phyloP scores from a whole-genome alignment of 2,329 filamentous ascomycete species.

The Cladophialophora chaetospira region DNA sequence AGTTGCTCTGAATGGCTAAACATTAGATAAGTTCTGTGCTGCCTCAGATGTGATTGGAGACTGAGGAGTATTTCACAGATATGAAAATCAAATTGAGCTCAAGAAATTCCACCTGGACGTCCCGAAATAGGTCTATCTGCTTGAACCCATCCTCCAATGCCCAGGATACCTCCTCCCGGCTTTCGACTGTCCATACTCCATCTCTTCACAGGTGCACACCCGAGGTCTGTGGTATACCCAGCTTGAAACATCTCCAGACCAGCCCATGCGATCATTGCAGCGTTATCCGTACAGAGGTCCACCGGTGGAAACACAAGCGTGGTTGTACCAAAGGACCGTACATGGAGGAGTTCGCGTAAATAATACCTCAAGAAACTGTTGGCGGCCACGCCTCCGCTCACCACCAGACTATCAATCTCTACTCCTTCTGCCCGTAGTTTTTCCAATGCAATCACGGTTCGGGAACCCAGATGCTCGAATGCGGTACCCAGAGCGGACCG shows the following conservation, averaged over 20 bases:
- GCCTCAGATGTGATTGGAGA: neutral
- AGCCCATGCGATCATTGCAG: conserved; percentile 95
- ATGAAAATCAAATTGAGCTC: neutral
- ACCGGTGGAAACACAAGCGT: conserved; percentile 73
- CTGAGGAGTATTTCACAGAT: neutral
- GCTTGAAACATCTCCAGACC: conserved; percentile 87
- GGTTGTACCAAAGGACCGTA: conserved; percentile 65
- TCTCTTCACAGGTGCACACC: conserved; percentile 62
- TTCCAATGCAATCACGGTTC: conserved; percentile 71
- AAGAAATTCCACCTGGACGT: neutral
- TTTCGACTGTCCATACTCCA: conserved; percentile 71
- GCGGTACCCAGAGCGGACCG: conserved; percentile 73
- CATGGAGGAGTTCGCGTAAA: conserved; percentile 61
- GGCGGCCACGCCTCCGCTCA: conserved; percentile 88
- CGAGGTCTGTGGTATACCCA: conserved; percentile 68
- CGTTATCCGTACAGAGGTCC: conserved; percentile 86
- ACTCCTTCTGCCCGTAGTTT: conserved; percentile 35
- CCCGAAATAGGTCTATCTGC: neutral
- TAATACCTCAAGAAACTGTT: conserved; percentile 78
- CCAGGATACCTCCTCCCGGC: conserved; percentile 68
- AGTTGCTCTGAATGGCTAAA: too few species aligned
- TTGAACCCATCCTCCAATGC: conserved; percentile 54
- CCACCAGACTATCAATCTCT: conserved; percentile 65
- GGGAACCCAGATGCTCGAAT: conserved; percentile 83
- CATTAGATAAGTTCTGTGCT: too few species aligned